A percentile compares a stretch with the other conserved stretches of the same genome.
Conservation (phyloP, 129 eudicot genomes). For the Erigeron canadensis region DNA sequence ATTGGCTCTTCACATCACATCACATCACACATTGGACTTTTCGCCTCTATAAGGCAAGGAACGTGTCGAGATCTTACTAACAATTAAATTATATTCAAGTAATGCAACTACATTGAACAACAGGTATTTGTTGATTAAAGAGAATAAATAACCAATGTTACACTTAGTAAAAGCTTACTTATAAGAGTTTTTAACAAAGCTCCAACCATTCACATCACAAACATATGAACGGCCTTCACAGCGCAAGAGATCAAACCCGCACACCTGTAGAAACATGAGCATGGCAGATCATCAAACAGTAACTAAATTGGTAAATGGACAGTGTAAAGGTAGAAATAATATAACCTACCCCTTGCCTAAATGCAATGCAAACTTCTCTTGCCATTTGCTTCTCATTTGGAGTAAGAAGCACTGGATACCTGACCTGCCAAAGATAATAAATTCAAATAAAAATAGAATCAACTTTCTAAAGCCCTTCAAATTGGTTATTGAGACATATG, state of each 20-base stretch:
- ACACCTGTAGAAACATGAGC: constrained; percentile 60
- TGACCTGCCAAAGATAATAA: constrained; percentile 58
- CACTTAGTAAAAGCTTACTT: constrained; percentile 43
- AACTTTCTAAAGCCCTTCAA: not conserved
- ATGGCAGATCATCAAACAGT: constrained; percentile 17
- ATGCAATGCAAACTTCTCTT: constrained; percentile 95
- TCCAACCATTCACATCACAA: constrained; percentile 98
- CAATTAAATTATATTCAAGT: constrained; percentile 2
- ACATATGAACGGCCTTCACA: constrained; percentile 96
- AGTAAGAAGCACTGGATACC: constrained; percentile 99
- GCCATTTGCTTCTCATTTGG: constrained; percentile 97
- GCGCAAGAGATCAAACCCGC: constrained; percentile 98
- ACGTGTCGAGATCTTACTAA: constrained; percentile 6
- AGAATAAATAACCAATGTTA: not conserved
- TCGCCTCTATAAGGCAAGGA: not conserved
- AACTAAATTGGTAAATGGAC: constrained; percentile 16
- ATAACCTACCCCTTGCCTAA: constrained; percentile 84
- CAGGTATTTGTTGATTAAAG: not conserved
- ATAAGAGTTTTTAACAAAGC: constrained; percentile 93
- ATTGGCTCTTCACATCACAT: too few species aligned
- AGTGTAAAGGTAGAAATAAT: constrained; percentile 5
- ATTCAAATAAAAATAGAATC: not conserved
- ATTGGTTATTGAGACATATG: not conserved
- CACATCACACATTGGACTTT: not conserved
- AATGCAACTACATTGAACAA: constrained; percentile 23